These are phyloP conservation scores for Raffaelea albimanens DNA, from an alignment of 2,329 filamentous ascomycete genomes.

Conservation along the genomic window DNA sequence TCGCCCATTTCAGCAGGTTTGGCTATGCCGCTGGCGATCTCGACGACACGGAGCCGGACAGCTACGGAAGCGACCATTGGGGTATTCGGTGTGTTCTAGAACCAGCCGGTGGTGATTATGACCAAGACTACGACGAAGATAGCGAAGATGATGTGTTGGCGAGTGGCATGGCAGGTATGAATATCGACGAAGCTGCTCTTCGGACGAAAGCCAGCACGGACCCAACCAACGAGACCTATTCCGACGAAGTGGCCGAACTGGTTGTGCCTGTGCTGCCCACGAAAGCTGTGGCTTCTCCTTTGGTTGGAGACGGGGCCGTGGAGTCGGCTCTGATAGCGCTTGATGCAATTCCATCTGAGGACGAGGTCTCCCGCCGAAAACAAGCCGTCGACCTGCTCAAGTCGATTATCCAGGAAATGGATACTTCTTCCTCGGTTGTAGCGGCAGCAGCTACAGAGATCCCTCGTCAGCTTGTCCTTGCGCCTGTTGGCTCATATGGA, in stretches of 20 bases:
- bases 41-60: slow-evolving; percentile 8
- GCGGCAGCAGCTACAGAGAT: not conserved
- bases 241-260: slow-evolving; percentile 14
- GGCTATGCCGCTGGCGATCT: slow-evolving; percentile 27
- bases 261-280: slow-evolving; percentile 24
- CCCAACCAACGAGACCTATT: slow-evolving; percentile 6
- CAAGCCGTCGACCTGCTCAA: slow-evolving; percentile 12
- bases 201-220: not conserved
- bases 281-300: slow-evolving; percentile 16
- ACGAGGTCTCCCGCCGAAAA: slow-evolving; percentile 24
- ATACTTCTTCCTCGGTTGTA: not conserved
- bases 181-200: too few relatives aligned
- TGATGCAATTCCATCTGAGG: slow-evolving; percentile 34
- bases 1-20: slow-evolving; percentile 47
- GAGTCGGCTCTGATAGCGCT: slow-evolving; percentile 26
- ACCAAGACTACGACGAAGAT: not conserved
- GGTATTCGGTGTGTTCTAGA: slow-evolving; percentile 38
- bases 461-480: slow-evolving; percentile 35
- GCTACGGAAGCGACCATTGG: slow-evolving; percentile 48
- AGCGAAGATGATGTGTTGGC: not conserved
- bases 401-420: slow-evolving; percentile 1
- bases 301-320: slow-evolving; percentile 25
- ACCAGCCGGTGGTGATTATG: slow-evolving; percentile 6
- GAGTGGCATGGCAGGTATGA: too few relatives aligned
- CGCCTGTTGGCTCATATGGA: slow-evolving; percentile 57